A percentile compares a stretch with the other conserved stretches of the same genome.
These are phyloP conservation scores for Ambrosia trifida DNA, from an alignment of 129 eudicot genomes.

Conservation along the genomic window DNA sequence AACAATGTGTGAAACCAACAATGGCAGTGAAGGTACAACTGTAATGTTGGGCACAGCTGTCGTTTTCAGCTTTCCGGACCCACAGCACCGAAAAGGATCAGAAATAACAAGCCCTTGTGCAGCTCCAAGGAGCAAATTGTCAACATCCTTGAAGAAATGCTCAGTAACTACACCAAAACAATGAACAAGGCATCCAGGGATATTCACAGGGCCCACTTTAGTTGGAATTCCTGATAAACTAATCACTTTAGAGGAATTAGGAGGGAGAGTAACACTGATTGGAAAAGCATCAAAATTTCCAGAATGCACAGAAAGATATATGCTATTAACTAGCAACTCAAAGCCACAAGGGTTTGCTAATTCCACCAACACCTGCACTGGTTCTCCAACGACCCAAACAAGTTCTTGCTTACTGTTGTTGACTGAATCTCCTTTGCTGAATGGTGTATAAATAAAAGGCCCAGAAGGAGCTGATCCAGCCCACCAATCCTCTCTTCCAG, in stretches of 20 bases:
- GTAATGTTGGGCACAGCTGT: slow-evolving; percentile 64
- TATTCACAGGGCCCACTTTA: slow-evolving; percentile 67
- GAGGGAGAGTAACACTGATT: slow-evolving; percentile 73
- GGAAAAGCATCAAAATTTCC: slow-evolving; percentile 94
- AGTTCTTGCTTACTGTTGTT: slow-evolving; percentile 69
- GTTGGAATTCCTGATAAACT: slow-evolving; percentile 90
- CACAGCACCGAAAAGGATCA: slow-evolving; percentile 92
- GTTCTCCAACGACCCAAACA: slow-evolving; percentile 94
- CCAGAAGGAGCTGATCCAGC: slow-evolving; percentile 97
- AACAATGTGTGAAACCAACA: slow-evolving; percentile 74
- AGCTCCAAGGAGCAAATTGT: slow-evolving; percentile 84
- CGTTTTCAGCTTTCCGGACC: slow-evolving; percentile 73
- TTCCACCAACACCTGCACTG: slow-evolving; percentile 88
- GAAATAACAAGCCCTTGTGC: slow-evolving; percentile 96
- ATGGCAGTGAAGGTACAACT: slow-evolving; percentile 83
- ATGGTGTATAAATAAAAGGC: slow-evolving; percentile 95
- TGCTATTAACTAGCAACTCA: slow-evolving; percentile 77
- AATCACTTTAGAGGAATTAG: slow-evolving; percentile 91
- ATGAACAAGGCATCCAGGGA: slow-evolving; percentile 93
- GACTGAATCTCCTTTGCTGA: slow-evolving; percentile 86
- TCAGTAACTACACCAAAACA: slow-evolving; percentile 93
- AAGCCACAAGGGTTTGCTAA: slow-evolving; percentile 98
- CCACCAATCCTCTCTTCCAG: slow-evolving; percentile 95
- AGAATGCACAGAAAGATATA: slow-evolving; percentile 79
- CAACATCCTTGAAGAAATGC: slow-evolving; percentile 91